These are phyloP conservation scores for Blumeria graminis DNA, from an alignment of 2,329 filamentous ascomycete genomes.

Conservation along the genomic window DNA sequence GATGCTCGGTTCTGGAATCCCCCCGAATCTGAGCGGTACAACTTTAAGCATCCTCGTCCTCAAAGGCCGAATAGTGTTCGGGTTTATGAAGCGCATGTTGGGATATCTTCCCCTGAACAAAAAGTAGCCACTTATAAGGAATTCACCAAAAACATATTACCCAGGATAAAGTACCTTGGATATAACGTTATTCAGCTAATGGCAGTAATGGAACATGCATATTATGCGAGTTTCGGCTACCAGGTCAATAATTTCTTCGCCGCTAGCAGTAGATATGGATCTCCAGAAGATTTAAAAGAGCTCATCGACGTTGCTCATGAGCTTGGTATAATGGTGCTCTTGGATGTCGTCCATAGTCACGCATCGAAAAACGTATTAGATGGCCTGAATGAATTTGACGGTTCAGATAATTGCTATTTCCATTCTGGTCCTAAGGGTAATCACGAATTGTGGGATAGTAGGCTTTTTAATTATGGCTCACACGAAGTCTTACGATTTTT, in stretches of 20 bases:
- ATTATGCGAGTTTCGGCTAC: conserved; percentile 97
- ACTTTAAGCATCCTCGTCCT: conserved; percentile 62
- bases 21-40: conserved; percentile 47
- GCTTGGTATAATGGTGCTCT: conserved; percentile 69
- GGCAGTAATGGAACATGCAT: conserved; percentile 98
- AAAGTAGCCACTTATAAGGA: conserved; percentile 90
- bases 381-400: conserved; percentile 88
- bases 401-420: conserved; percentile 88
- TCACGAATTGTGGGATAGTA: conserved; percentile 88
- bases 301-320: conserved; percentile 85
- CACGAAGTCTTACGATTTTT: conserved; percentile 93
- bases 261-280: conserved; percentile 81
- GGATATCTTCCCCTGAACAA: conserved; percentile 79
- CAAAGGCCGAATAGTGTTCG: conserved; percentile 67
- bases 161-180: conserved; percentile 67
- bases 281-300: conserved; percentile 87
- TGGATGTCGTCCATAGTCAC: conserved; percentile 94
- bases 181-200: conserved; percentile 98
- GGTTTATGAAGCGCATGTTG: conserved; percentile 96
- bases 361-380: conserved; percentile 94
- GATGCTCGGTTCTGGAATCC: conserved; percentile 97
- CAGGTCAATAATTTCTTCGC: conserved; percentile 99
- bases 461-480: conserved; percentile 87
- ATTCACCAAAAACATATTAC: conserved; percentile 80
- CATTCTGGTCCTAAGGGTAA: conserved; percentile 63